Percentiles rank a stretch among this genome's conserved stretches.
phyloP scores from a whole-genome alignment of 1,284 basidiomycete species.

The Athelia psychrophila region DNA sequence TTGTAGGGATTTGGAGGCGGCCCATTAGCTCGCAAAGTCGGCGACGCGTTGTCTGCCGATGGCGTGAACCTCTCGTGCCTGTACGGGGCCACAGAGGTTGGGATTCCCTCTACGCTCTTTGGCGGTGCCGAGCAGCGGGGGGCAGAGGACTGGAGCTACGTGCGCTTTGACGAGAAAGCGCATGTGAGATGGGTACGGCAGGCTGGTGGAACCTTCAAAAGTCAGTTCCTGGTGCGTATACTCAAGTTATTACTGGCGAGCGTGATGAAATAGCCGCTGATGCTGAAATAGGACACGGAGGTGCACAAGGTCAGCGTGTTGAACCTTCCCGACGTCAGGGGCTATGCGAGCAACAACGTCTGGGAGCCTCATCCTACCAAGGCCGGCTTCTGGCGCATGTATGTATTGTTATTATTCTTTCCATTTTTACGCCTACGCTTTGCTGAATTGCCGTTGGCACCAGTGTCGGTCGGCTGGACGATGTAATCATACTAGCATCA shows the following conservation, averaged over 20 bases:
- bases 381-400: constrained; percentile 13
- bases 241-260: not conserved
- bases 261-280: too few relatives aligned
- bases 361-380: constrained; percentile 14
- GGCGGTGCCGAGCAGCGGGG: not conserved
- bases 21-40: constrained; percentile 21
- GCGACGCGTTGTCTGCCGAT: constrained; percentile 21
- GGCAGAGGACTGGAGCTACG: constrained; percentile 23
- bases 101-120: constrained; percentile 10
- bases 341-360: constrained; percentile 16
- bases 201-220: constrained; percentile 37
- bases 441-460: not conserved
- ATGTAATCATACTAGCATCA: constrained; percentile 23
- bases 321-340: constrained; percentile 13
- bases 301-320: constrained; percentile 9
- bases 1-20: constrained; percentile 26
- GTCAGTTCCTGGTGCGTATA: constrained; percentile 32
- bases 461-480: constrained; percentile 16
- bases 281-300: not conserved
- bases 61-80: constrained; percentile 24
- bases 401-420: not conserved
- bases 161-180: constrained; percentile 21
- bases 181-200: constrained; percentile 33
- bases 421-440: too few relatives aligned
- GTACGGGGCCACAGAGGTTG: constrained; percentile 33